These are phyloP conservation scores for Candida sp. DNA, from an alignment of 1,139 yeast species.

Conservation along the genomic window DNA sequence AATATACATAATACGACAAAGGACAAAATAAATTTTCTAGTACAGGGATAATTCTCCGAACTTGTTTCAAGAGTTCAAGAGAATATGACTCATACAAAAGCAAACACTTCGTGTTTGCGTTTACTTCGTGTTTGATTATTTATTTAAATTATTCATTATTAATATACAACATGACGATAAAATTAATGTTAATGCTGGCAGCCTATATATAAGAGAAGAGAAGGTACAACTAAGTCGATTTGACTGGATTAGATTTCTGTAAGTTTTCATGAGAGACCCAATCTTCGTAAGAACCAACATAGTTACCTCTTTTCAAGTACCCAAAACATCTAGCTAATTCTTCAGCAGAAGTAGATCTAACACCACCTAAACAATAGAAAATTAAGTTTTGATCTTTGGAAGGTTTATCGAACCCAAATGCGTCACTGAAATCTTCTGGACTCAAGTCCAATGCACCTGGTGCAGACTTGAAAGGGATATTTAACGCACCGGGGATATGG, in stretches of 20 bases:
- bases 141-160: background rate
- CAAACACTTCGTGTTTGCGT: no score
- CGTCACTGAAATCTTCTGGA: conserved; percentile 73
- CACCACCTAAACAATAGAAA: conserved; percentile 92
- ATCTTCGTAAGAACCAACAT: conserved; percentile 82
- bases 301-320: conserved; percentile 71
- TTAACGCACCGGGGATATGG: conserved; percentile 78
- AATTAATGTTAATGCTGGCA: background rate
- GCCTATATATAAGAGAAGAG: conserved; percentile 2
- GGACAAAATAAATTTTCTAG: no score
- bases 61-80: no score
- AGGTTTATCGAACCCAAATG: conserved; percentile 87
- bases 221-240: background rate
- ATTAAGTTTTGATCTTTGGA: conserved; percentile 65
- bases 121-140: no score
- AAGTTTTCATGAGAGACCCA: conserved; percentile 60
- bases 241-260: background rate
- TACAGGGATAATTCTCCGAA: no score
- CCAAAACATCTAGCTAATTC: conserved; percentile 91
- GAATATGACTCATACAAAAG: no score
- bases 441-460: conserved; percentile 91
- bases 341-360: conserved; percentile 88
- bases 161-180: conserved; percentile 6
- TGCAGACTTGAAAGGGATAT: conserved; percentile 84
- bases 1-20: no score